Evolutionary conservation across 2,329 filamentous ascomycete genomes (phyloP).

Genomic region (Xylaria sp.): DNA sequence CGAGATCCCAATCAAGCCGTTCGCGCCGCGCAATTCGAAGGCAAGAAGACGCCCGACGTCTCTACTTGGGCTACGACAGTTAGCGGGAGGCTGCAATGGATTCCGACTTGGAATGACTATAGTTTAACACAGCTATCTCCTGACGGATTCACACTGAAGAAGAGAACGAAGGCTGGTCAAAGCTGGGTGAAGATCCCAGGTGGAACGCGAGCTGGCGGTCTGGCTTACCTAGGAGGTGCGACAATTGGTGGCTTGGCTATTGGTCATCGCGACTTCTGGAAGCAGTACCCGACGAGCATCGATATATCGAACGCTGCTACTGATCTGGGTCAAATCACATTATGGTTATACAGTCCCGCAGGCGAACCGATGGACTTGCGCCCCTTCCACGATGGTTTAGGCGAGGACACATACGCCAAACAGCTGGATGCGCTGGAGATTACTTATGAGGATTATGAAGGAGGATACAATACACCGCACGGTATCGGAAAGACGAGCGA

Average conservation of each 20-base stretch:
- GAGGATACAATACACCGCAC: constrained; percentile 59
- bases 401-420: constrained; percentile 59
- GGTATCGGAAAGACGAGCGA: constrained; percentile 65
- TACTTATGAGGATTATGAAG: constrained; percentile 68
- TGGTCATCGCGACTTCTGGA: constrained; percentile 67
- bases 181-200: constrained; percentile 65
- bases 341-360: constrained; percentile 66
- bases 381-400: constrained; percentile 63
- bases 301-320: constrained; percentile 59
- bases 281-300: constrained; percentile 63
- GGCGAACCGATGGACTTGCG: constrained; percentile 62
- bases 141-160: constrained; percentile 65
- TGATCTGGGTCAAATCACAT: constrained; percentile 57
- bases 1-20: constrained; percentile 57
- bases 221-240: constrained; percentile 64
- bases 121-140: constrained; percentile 61
- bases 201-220: constrained; percentile 59
- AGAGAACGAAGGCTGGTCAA: constrained; percentile 62
- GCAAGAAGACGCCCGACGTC: constrained; percentile 50
- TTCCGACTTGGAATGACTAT: constrained; percentile 65
- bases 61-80: constrained; percentile 55
- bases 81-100: constrained; percentile 56
- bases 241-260: constrained; percentile 63
- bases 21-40: constrained; percentile 56
- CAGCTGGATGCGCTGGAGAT: constrained; percentile 66